These are phyloP conservation scores for Boletales sp. DNA, from an alignment of 768 basidiomycete species.

Conservation along the genomic window DNA sequence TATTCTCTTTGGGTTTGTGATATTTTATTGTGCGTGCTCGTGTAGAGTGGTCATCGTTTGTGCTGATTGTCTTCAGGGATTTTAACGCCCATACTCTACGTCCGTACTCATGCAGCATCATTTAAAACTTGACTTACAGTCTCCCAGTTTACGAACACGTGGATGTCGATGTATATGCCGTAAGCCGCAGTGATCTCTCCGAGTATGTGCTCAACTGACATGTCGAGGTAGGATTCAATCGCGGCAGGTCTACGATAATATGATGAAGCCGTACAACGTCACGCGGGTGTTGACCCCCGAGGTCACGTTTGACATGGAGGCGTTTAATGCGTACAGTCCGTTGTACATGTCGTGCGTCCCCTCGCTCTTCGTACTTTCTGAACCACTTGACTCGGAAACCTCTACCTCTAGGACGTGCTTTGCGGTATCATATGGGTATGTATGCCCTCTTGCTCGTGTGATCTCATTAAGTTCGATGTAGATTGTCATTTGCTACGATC, in stretches of 20 bases:
- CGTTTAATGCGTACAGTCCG: constrained; percentile 55
- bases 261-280: constrained; percentile 53
- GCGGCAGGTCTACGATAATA: constrained; percentile 60
- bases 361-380: not conserved
- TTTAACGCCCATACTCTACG: constrained; percentile 36
- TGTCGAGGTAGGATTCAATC: constrained; percentile 48
- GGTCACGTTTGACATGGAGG: constrained; percentile 49
- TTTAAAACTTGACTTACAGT: constrained; percentile 25
- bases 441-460: not conserved
- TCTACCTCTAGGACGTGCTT: constrained; percentile 18
- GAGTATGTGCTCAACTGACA: not conserved
- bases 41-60: not conserved
- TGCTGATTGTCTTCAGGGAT: constrained; percentile 23
- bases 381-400: constrained; percentile 1
- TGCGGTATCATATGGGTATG: constrained; percentile 31
- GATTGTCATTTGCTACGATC: constrained; percentile 77
- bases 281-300: constrained; percentile 50
- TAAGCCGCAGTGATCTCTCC: constrained; percentile 25
- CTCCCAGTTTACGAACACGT: constrained; percentile 56
- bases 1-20: constrained; percentile 58
- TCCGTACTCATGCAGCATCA: constrained; percentile 38
- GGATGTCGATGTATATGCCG: constrained; percentile 59
- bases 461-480: constrained; percentile 41
- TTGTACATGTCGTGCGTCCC: constrained; percentile 48
- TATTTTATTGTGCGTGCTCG: constrained; percentile 58